A percentile compares a stretch with the other conserved stretches of the same genome.
Evolutionary conservation across 306 rosid species (phyloP).

Genomic region (Cicer judaicum): DNA sequence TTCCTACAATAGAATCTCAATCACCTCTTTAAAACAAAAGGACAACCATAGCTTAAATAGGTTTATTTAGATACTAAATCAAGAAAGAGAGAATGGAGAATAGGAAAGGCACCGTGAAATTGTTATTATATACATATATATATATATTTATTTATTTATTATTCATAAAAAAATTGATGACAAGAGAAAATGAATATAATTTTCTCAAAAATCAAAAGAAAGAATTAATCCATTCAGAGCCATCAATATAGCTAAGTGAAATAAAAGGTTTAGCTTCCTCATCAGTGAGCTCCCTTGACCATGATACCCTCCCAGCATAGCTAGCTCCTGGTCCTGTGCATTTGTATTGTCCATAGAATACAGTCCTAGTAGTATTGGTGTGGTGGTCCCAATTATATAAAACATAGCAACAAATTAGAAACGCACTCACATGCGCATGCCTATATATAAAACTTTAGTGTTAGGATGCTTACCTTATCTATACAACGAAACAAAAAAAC

Average conservation of each 20-base stretch:
- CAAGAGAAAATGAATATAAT: background rate
- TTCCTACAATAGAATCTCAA: too few relatives aligned
- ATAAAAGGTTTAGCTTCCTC: conserved; percentile 74
- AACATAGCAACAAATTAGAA: conserved; percentile 14
- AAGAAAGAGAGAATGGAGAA: conserved; percentile 6
- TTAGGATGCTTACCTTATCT: conserved; percentile 32
- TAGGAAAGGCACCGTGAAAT: conserved; percentile 11
- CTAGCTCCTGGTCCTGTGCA: conserved; percentile 77
- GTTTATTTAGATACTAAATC: background rate
- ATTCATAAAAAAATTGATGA: conserved; percentile 31
- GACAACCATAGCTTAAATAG: too few relatives aligned
- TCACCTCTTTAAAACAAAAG: too few relatives aligned
- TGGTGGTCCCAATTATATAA: conserved; percentile 39
- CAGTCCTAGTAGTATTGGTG: conserved; percentile 57
- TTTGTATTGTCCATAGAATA: conserved; percentile 79
- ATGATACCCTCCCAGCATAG: conserved; percentile 69
- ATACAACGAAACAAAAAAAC: conserved; percentile 19
- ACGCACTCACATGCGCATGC: conserved; percentile 49
- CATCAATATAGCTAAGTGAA: conserved; percentile 66
- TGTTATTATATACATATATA: background rate
- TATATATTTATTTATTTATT: too few relatives aligned
- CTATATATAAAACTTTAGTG: background rate
- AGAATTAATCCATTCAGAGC: conserved; percentile 51
- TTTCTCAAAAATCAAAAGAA: conserved; percentile 29
- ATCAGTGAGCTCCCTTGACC: conserved; percentile 76